phyloP scores from a whole-genome alignment of 2,329 filamentous ascomycete species.

The Pseudogymnoascus pannorum region DNA sequence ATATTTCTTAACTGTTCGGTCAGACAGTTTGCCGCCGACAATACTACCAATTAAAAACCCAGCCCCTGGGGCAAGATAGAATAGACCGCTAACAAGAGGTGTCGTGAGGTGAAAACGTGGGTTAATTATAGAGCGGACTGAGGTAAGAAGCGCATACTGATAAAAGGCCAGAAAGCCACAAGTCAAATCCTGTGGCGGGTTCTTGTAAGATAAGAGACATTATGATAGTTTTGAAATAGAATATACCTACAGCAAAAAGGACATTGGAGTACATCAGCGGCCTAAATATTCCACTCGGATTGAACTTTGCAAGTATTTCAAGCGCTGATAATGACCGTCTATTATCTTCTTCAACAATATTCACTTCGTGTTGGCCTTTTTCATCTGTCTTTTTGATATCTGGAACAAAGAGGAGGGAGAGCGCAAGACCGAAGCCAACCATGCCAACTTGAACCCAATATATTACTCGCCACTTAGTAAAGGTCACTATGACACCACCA shows the following conservation, averaged over 20 bases:
- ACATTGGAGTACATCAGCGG: constrained; percentile 23
- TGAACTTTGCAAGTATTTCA: constrained; percentile 17
- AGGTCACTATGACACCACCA: constrained; percentile 28
- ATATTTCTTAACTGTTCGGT: constrained; percentile 34
- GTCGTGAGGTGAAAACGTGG: constrained; percentile 59
- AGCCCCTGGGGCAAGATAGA: constrained; percentile 61
- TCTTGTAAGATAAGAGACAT: not conserved
- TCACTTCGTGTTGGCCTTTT: not conserved
- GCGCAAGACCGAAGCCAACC: constrained; percentile 23
- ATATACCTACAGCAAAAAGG: constrained; percentile 19
- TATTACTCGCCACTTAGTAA: constrained; percentile 26
- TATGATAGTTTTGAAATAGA: constrained; percentile 1
- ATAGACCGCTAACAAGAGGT: constrained; percentile 56
- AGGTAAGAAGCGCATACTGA: constrained; percentile 50
- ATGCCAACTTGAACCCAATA: constrained; percentile 30
- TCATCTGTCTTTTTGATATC: not conserved
- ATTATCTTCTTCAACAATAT: not conserved
- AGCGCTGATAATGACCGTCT: not conserved
- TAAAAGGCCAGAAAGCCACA: constrained; percentile 20
- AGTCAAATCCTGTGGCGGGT: constrained; percentile 11
- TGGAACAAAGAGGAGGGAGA: constrained; percentile 26
- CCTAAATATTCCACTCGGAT: constrained; percentile 21
- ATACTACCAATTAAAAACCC: constrained; percentile 60
- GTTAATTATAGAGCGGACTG: constrained; percentile 60
- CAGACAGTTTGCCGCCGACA: constrained; percentile 48